phyloP scores from a whole-genome alignment of 2,329 filamentous ascomycete genomes.

The Hymenoscyphus scutula region DNA sequence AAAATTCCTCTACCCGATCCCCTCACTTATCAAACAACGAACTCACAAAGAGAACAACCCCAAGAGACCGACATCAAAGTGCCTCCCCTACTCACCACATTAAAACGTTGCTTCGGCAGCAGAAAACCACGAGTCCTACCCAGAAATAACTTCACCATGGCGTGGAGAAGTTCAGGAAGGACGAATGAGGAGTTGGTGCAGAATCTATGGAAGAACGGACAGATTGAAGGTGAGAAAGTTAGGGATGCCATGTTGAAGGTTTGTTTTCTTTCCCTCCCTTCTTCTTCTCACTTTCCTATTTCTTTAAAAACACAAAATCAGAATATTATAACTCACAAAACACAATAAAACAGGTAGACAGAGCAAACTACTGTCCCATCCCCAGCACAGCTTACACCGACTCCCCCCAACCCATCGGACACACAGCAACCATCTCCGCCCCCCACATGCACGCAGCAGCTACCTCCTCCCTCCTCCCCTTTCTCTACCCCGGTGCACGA shows the following conservation, averaged over 20 bases:
- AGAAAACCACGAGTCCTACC: not conserved
- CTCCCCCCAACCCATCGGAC: constrained; percentile 66
- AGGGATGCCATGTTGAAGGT: constrained; percentile 78
- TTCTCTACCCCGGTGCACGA: constrained; percentile 49
- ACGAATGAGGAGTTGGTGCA: constrained; percentile 74
- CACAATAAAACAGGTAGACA: constrained; percentile 64
- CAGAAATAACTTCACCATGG: constrained; percentile 66
- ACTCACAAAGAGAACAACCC: not conserved
- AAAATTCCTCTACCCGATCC: no score
- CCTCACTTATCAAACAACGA: not conserved
- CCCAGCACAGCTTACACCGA: constrained; percentile 69
- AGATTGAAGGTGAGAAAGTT: constrained; percentile 72
- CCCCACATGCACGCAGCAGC: constrained; percentile 72
- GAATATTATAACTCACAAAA: no score
- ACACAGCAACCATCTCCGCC: constrained; percentile 67
- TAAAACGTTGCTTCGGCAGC: not conserved
- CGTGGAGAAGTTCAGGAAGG: constrained; percentile 79
- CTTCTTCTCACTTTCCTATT: not conserved
- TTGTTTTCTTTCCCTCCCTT: constrained; percentile 23
- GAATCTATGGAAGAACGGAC: constrained; percentile 68
- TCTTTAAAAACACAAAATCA: constrained; percentile 5
- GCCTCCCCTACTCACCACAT: constrained; percentile 1
- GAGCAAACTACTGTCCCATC: constrained; percentile 78
- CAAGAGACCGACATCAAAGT: not conserved
- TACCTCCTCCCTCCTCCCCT: constrained; percentile 59